Evolutionary conservation across 2,329 filamentous ascomycete species (phyloP), one percentile per base, ranked within the genome.

Genomic region (Apiospora pterosperma): DNA sequence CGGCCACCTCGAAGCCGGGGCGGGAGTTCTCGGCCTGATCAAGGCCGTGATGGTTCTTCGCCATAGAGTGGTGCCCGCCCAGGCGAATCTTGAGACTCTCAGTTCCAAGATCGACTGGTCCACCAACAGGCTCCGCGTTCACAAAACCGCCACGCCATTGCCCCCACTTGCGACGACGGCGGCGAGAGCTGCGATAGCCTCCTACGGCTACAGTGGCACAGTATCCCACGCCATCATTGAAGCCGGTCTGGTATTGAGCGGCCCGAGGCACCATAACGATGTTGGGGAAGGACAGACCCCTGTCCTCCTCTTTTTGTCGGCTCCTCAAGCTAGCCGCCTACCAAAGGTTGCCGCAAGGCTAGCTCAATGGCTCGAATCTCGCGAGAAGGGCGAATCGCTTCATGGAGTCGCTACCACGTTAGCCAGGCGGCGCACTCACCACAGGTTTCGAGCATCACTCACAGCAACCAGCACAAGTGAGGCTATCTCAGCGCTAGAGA

Each of bases 71-170:
- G 67, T 77, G 2, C 66, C 75, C 7, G 77, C 75, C 1, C 79
- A 80, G 36, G 71, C 76, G 36, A 73, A 74, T 21, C 66, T 77
- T n/a, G 65, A 68, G 8, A 76, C 71, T 42, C 70, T 76, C 6
- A 79, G 76, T 63, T 72, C 69, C 2, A 63, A 65, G 0, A 64
- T 79, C 3, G 71, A 79, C 59, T 77, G 75, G 75, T 63, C 70
- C 0, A 67, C 64, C 0, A 62, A 69, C 1, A 70, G 69, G 4
- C 21, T 75, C 0, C 63, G 69, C 38, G 72, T 75, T 3, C 67
- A 72, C 7, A 65, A 66, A 21, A 68, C 73, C 44, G n/a, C 55
- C 1, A 66, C 65, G 11, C 41, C 41, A 44, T 23, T 23, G 58
- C 65, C 14, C 74, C 41, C 1, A 39, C 67, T 7, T 38, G 63